phyloP scores from a whole-genome alignment of 441 rosid species.

The Gossypium davidsonii region DNA sequence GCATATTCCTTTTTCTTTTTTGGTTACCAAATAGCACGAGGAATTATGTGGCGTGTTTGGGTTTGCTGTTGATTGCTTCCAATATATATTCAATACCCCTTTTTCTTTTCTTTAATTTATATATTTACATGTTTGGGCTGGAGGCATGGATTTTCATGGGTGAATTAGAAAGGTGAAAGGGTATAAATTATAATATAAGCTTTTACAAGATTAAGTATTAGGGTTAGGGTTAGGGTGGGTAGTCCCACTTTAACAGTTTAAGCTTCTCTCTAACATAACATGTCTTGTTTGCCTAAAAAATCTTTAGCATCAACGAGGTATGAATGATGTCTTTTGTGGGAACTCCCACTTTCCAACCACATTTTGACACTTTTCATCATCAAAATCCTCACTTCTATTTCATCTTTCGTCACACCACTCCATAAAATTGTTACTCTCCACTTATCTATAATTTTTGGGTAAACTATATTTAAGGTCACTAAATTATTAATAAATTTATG shows the following conservation, averaged over 20 bases:
- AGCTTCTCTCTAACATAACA: constrained; percentile 4
- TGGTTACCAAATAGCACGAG: constrained; percentile 27
- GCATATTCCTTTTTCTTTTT: not conserved
- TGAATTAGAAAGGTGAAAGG: not conserved
- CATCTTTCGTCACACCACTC: not conserved
- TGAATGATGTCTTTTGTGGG: constrained; percentile 27
- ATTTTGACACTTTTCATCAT: not conserved
- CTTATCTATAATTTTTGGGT: not conserved
- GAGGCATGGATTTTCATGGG: constrained; percentile 24
- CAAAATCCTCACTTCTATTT: not conserved
- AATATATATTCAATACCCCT: not conserved
- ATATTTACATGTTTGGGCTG: constrained; percentile 24
- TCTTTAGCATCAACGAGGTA: constrained; percentile 18
- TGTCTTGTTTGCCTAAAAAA: constrained; percentile 23
- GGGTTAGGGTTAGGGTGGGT: not conserved
- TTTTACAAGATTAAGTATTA: not conserved
- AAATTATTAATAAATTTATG: too few species aligned
- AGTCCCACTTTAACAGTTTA: not conserved
- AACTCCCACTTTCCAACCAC: constrained; percentile 12
- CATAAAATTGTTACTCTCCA: not conserved
- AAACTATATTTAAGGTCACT: too few species aligned
- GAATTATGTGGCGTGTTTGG: constrained; percentile 41
- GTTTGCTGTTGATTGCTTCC: constrained; percentile 12
- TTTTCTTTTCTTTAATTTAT: not conserved
- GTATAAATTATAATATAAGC: not conserved